Base-by-base conservation (phyloP, 495 filamentous ascomycete species). In the Cairneyella variabilis region DNA sequence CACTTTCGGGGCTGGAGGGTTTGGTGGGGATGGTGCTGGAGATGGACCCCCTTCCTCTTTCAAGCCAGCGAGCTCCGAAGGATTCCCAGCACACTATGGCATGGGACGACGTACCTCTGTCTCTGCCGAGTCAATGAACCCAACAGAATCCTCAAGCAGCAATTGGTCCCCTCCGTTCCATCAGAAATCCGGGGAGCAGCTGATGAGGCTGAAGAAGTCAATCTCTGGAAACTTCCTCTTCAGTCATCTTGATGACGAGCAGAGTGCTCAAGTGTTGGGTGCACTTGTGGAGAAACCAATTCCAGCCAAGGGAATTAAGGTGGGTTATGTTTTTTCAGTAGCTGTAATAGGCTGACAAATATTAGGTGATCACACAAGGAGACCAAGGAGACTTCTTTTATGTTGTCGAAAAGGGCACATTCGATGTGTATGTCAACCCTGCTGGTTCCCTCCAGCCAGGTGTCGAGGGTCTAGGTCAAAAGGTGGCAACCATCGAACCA, bases 351-450 rank as follows among this genome's bases (percentile, higher is more conserved):
- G n/a, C 21, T 21, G 5, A 49, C 17, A 25, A 14, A 21, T 8
- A 10, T 5, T 61, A 83, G 72, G 90, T 98, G 50, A 97, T 98
- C 62, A 87, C 84, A 20, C 93, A 98, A 75, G 93, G 93, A 21
- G 93, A 97, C 63, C 86, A 89, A 0, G 93, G 93, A 17, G 93
- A 98, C 65, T 97, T 88, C 75, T 98, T 98, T 70, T 98, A 98
- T 66, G 84, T 98, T 40, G 90, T 97, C 51, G 93, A 98, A 67
- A 83, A 85, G 40, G 93, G 93, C 25, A 75, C 76, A 16, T 98
- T 97, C 61, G 90, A 96, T 62, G 84, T 97, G 50, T 88, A 93
- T 61, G 90, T 97, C 75, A 90, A 97, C 68, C 65, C 74, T 2
- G 75, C 77, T n/a, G 91, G 91, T 48, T 72, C 83, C 6, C 76